A percentile compares a stretch with the other conserved stretches of the same genome.
Conservation (phyloP, 495 filamentous ascomycete species). For the Aspergillus indologenus region DNA sequence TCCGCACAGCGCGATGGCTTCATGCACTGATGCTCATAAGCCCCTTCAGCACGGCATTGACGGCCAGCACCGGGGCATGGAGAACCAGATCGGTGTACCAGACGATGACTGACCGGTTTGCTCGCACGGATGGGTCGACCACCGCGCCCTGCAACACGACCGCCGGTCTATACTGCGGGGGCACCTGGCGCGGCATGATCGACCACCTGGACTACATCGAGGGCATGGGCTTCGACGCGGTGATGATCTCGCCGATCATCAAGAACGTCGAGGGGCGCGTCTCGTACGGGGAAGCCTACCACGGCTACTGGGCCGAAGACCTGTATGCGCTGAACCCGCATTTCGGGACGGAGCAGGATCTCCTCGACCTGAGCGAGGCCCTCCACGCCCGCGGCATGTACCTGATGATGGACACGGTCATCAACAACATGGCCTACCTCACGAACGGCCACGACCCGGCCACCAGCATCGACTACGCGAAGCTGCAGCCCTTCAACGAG, state of each 20-base stretch:
- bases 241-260: conserved; percentile 80
- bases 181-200: conserved; percentile 69
- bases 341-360: conserved; percentile 62
- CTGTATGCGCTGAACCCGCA: conserved; percentile 62
- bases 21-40: not conserved
- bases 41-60: conserved; percentile 7
- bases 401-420: conserved; percentile 75
- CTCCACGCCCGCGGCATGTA: conserved; percentile 63
- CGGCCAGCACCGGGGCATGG: conserved; percentile 44
- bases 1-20: conserved; percentile 8
- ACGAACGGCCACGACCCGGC: conserved; percentile 51
- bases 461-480: conserved; percentile 56
- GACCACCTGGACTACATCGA: conserved; percentile 58
- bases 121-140: conserved; percentile 59
- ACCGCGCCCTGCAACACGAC: conserved; percentile 45
- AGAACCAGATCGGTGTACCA: conserved; percentile 68
- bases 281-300: conserved; percentile 59
- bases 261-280: conserved; percentile 51
- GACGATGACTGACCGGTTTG: conserved; percentile 73
- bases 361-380: conserved; percentile 58
- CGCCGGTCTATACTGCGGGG: conserved; percentile 66
- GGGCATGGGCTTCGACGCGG: conserved; percentile 74
- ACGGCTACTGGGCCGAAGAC: conserved; percentile 73
- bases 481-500: conserved; percentile 63
- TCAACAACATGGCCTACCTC: conserved; percentile 67